Evolutionary conservation across 345 rosid genomes (phyloP).

Genomic region (Balakata baccata): DNA sequence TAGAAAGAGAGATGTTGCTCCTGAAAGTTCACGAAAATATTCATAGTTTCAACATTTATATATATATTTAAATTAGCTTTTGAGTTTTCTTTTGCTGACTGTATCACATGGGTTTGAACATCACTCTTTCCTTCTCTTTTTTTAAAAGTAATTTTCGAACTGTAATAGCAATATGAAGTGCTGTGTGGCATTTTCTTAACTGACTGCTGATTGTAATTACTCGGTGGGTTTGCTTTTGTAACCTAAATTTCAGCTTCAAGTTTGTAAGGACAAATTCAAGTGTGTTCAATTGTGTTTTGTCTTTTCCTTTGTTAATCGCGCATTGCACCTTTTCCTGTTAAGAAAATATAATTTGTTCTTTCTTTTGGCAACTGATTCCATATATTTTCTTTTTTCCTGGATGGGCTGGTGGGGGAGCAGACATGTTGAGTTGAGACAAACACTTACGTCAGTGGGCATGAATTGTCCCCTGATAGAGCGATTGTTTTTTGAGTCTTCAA

Average conservation of each 20-base stretch:
- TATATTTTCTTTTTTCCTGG: background rate
- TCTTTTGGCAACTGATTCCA: conserved; percentile 7
- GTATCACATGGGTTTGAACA: no score
- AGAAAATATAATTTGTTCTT: background rate
- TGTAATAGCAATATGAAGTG: no score
- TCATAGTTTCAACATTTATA: no score
- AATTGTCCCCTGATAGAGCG: conserved; percentile 68
- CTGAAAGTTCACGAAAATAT: no score
- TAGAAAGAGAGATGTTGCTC: no score
- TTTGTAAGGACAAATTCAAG: background rate
- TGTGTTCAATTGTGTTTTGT: background rate
- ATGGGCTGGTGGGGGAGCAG: conserved; percentile 34
- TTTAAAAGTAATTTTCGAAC: no score
- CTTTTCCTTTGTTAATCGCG: conserved; percentile 1
- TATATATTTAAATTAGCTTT: no score
- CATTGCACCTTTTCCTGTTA: background rate
- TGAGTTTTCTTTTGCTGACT: no score
- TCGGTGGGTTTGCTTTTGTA: no score
- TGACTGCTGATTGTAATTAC: no score
- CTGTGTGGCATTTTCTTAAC: no score
- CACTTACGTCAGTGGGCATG: conserved; percentile 55
- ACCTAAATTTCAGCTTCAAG: background rate
- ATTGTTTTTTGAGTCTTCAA: conserved; percentile 67
- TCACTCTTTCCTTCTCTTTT: no score
- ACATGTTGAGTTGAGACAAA: conserved; percentile 56